These are phyloP conservation scores for Herpotrichia juniperi DNA, from an alignment of 2,329 filamentous ascomycete genomes.

Conservation along the genomic window DNA sequence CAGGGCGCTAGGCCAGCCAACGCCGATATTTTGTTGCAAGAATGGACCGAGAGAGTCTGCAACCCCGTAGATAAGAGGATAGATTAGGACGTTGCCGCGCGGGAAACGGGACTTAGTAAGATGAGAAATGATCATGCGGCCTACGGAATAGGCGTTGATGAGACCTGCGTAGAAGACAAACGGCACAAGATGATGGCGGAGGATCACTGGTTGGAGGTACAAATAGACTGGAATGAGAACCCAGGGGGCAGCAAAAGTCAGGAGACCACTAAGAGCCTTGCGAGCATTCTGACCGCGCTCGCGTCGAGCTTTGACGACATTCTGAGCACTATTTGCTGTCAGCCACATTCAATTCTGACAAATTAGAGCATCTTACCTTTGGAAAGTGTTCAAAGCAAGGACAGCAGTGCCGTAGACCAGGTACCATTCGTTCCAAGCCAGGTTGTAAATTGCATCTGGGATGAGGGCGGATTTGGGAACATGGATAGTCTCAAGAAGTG, in stretches of 20 bases:
- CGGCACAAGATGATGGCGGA: constrained; percentile 82
- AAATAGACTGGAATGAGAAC: constrained; percentile 77
- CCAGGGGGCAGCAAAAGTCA: constrained; percentile 84
- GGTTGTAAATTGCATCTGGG: constrained; percentile 73
- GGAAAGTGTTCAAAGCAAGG: constrained; percentile 82
- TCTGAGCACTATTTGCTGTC: constrained; percentile 64
- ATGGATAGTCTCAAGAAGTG: constrained; percentile 74
- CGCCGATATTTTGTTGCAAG: constrained; percentile 58
- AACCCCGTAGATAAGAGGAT: constrained; percentile 80
- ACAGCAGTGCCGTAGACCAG: constrained; percentile 84
- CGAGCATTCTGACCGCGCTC: constrained; percentile 74
- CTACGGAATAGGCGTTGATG: constrained; percentile 93
- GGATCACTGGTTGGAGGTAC: constrained; percentile 81
- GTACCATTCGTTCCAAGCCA: constrained; percentile 92
- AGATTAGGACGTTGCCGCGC: constrained; percentile 82
- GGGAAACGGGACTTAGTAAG: constrained; percentile 87
- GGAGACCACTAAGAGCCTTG: constrained; percentile 79
- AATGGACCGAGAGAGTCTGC: constrained; percentile 79
- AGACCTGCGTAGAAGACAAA: constrained; percentile 89
- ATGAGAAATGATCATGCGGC: constrained; percentile 94
- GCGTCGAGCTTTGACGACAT: constrained; percentile 83
- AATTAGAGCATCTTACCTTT: constrained; percentile 56
- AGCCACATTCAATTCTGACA: neutral
- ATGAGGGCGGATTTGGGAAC: constrained; percentile 69
- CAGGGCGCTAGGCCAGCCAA: constrained; percentile 49